A percentile compares a stretch with the other conserved stretches of the same genome.
These are phyloP conservation scores for Colletotrichum incanum DNA, from an alignment of 2,329 filamentous ascomycete genomes.

Conservation along the genomic window DNA sequence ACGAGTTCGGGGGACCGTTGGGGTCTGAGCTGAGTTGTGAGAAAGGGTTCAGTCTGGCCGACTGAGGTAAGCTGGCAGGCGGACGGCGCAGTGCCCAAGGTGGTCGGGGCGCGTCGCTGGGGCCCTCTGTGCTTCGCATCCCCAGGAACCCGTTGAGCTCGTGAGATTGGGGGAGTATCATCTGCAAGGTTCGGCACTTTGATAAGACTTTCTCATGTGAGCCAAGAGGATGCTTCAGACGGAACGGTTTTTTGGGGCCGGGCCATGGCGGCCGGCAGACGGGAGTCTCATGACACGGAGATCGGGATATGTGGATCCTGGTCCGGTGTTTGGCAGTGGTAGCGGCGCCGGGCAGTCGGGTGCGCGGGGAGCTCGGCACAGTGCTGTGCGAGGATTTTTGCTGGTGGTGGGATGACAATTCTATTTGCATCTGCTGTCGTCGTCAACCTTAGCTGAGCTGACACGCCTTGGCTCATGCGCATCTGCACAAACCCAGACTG, in stretches of 20 bases:
- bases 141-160: slow-evolving; percentile 28
- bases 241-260: neutral
- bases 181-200: slow-evolving; percentile 43
- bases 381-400: neutral
- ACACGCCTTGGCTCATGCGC: neutral
- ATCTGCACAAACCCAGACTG: neutral
- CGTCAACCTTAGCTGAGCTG: slow-evolving; percentile 1
- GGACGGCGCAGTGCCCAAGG: slow-evolving; percentile 30
- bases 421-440: neutral
- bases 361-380: neutral
- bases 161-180: slow-evolving; percentile 17
- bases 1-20: slow-evolving; percentile 26
- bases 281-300: neutral
- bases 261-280: neutral
- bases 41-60: neutral
- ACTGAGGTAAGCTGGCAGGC: neutral
- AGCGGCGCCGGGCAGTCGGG: slow-evolving; percentile 11
- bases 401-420: neutral
- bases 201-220: slow-evolving; percentile 19
- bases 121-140: slow-evolving; percentile 5
- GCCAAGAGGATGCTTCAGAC: slow-evolving; percentile 22
- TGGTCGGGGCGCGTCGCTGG: slow-evolving; percentile 28
- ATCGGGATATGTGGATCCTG: slow-evolving; percentile 23
- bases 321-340: neutral
- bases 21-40: slow-evolving; percentile 23